Evolutionary conservation across 1,284 basidiomycete species (phyloP), one percentile per base, ranked within the genome.

Genomic region (Naganishia cerealis): DNA sequence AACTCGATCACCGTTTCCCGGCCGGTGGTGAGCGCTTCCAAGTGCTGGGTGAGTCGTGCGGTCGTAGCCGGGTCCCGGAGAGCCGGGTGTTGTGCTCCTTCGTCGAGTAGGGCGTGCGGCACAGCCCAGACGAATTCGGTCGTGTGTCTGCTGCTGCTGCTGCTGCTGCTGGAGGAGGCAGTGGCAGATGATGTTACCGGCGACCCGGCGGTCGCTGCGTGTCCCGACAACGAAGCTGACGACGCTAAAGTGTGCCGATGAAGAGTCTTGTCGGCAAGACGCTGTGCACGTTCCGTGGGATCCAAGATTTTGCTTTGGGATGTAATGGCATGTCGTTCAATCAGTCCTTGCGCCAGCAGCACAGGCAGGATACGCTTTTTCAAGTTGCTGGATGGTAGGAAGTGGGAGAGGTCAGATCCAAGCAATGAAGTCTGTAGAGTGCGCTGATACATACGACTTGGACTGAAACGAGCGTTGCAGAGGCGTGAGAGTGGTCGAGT

Each of bases 321-420:
- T 4, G 54, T 56, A 50, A 70, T 56, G 56, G 62, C 55, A 33
- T 67, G 65, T 70, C 67, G 61, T 36, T 68, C 33, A 59, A 80
- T 72, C 18, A 79, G 71, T 26, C 72, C 65, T 61, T 78, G 76
- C 0, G 75, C 75, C 48, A 71, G 65, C 21, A 80, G 73, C 12
- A 74, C 68, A 24, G 76, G 74, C 3, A 80, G 70, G 48, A 80
- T 74, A 21, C 74, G 75, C 12, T 69, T 71, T 71, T 80, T 80
- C 24, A 80, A 67, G 71, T 71, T 77, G 1, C 79, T 80, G 33
- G 1, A 33, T 18, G 15, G 54, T 18, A 13, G 42, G 18, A 3
- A 9, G 38, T 38, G 4, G 10, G 33, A 56, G 36, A 46, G n/a
- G 18, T 10, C 13, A 24, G 4, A 7, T 9, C 29, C 29, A 6